Base-by-base conservation (phyloP, 441 rosid species). In the Erodium chrysanthum region DNA sequence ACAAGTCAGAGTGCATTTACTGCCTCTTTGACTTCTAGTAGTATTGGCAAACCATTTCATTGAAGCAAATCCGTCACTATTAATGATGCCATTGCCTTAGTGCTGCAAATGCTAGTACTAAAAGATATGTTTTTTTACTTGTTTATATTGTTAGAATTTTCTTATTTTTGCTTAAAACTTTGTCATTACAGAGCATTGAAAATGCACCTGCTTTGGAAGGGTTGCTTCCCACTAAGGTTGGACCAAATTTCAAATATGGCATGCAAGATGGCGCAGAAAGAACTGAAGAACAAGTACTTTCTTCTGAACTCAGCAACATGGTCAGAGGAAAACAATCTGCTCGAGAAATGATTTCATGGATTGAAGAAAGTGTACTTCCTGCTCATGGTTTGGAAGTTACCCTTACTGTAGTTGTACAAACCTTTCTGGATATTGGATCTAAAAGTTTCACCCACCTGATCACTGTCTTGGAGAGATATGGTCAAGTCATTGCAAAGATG, bases 391-490 rank as follows among this genome's bases (percentile, higher is more conserved):
- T 83, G 76, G 91, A 88, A 72, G 78, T 81, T 23, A 79, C 96
- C 67, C 86, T 90, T 62, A 70, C 73, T 76, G 84, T 95, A 71
- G 86, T 92, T 66, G 82, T 81, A 15, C 97, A 95, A 74, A 90
- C 92, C 35, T 84, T 95, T 74, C 96, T 95, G 22, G 91, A 95
- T 65, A 85, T 95, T 66, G 99, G 98, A 50, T 95, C 99, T 68
- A 92, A 95, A 76, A 95, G 99, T 86, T 95, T 92, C 81, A 90
- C 99, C 73, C 99, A 91, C 84, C 68, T 92, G 85, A 92, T 88
- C 74, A 86, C 96, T 64, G 90, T 95, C 71, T 79, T 95, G 79
- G 96, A 92, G 88, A 86, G 99, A 78, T 95, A 92, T 46, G 97
- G 96, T 50, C 93, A 88, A 85, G 92, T 90, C 40, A 82, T 95